These are phyloP conservation scores for Epichloe scottii DNA, from an alignment of 2,329 filamentous ascomycete species.

Conservation along the genomic window DNA sequence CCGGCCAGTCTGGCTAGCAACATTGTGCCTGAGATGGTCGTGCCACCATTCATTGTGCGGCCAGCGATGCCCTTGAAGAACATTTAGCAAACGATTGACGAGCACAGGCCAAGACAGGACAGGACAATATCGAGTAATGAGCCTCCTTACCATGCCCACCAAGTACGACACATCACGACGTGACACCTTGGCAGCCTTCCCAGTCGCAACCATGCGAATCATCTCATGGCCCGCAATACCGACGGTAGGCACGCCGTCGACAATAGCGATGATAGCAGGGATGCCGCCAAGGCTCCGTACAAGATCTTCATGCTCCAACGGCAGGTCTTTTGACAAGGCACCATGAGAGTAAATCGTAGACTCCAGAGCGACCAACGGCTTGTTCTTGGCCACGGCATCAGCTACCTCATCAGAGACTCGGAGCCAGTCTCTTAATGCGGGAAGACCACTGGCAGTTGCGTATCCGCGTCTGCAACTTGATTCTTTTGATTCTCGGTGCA, in stretches of 20 bases:
- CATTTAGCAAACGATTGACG: not conserved
- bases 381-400: conserved; percentile 59
- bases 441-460: conserved; percentile 15
- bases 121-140: conserved; percentile 2
- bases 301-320: conserved; percentile 72
- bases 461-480: not conserved
- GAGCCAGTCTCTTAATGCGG: conserved; percentile 32
- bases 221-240: conserved; percentile 65
- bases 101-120: too few relatives aligned
- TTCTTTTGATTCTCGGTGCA: not conserved
- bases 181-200: conserved; percentile 70
- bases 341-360: conserved; percentile 97
- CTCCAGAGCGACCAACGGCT: conserved; percentile 84
- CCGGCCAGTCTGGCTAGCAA: conserved; percentile 74
- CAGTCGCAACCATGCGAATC: conserved; percentile 52
- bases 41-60: conserved; percentile 68
- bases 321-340: conserved; percentile 57
- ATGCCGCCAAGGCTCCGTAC: conserved; percentile 72
- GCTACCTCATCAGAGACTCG: conserved; percentile 71
- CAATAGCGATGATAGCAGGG: conserved; percentile 80
- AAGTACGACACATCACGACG: conserved; percentile 76
- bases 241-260: conserved; percentile 72
- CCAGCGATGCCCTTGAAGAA: conserved; percentile 46
- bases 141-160: conserved; percentile 53
- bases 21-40: conserved; percentile 90